Evolutionary conservation across 306 rosid species (phyloP).

Genomic region (Vicia villosa): DNA sequence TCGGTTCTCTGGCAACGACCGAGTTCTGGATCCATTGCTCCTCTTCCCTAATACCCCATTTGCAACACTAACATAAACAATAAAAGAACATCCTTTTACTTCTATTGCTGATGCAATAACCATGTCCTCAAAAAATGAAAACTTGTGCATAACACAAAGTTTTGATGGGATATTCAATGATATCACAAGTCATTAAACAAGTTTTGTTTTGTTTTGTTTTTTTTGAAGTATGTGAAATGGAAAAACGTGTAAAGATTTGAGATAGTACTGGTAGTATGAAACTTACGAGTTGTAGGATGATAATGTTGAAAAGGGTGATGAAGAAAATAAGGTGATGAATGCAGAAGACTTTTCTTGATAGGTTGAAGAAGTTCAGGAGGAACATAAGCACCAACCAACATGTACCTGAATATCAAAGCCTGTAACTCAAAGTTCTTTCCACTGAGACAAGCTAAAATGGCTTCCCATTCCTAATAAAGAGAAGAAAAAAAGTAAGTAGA

Average conservation of each 20-base stretch:
- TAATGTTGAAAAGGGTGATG: too few species aligned
- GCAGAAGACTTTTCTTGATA: slow-evolving; percentile 81
- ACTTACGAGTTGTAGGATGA: slow-evolving; percentile 71
- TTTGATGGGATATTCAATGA: neutral
- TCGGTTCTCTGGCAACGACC: slow-evolving; percentile 96
- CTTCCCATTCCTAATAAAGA: slow-evolving; percentile 66
- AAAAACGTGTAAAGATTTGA: neutral
- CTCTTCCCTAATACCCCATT: slow-evolving; percentile 90
- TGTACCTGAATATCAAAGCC: slow-evolving; percentile 83
- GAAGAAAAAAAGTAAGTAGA: neutral
- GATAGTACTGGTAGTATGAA: neutral
- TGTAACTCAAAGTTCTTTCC: slow-evolving; percentile 98
- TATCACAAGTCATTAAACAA: neutral
- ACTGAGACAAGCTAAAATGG: slow-evolving; percentile 79
- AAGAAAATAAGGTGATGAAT: slow-evolving; percentile 50
- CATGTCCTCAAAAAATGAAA: too few species aligned
- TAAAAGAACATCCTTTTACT: too few species aligned
- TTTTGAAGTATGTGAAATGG: neutral
- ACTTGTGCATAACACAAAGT: too few species aligned
- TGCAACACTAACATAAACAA: slow-evolving; percentile 59
- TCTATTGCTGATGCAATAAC: too few species aligned
- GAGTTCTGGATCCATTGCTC: slow-evolving; percentile 95
- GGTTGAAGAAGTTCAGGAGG: slow-evolving; percentile 89
- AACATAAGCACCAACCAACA: slow-evolving; percentile 85
- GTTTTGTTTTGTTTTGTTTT: neutral